phyloP scores from a whole-genome alignment of 192 early-diverging fungal genomes.

The Linnemannia schmuckeri region DNA sequence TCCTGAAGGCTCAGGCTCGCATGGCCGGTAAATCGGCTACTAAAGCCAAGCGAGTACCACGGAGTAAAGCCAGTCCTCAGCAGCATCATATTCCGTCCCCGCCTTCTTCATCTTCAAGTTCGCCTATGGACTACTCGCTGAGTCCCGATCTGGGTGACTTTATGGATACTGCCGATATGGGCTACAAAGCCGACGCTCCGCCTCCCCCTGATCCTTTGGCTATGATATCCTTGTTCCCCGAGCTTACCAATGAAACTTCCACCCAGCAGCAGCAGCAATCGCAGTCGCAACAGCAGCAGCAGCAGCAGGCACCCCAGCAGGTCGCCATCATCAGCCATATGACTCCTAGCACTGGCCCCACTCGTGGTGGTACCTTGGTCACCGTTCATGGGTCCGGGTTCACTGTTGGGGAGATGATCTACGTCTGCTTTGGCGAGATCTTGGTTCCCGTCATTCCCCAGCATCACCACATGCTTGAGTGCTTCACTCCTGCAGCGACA shows the following conservation, averaged over 20 bases:
- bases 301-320: neutral
- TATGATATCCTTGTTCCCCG: constrained; percentile 42
- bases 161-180: constrained; percentile 15
- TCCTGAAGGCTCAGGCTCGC: constrained; percentile 23
- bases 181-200: neutral
- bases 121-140: constrained; percentile 22
- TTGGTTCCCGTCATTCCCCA: constrained; percentile 48
- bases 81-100: constrained; percentile 35
- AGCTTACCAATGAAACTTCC: neutral
- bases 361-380: constrained; percentile 49
- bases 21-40: constrained; percentile 28
- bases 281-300: constrained; percentile 9
- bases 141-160: constrained; percentile 25
- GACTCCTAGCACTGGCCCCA: constrained; percentile 48
- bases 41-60: constrained; percentile 27
- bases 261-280: constrained; percentile 1
- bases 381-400: constrained; percentile 47
- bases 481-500: constrained; percentile 35
- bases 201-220: constrained; percentile 15
- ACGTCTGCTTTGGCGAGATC: constrained; percentile 49
- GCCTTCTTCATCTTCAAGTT: constrained; percentile 21
- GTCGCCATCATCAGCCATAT: constrained; percentile 32
- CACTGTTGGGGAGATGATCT: constrained; percentile 47
- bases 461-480: constrained; percentile 39
- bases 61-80: neutral